A percentile compares a stretch with the other conserved stretches of the same genome.
Evolutionary conservation across 257 asterid species (phyloP).

Genomic region (Solanum ahanhuiri): DNA sequence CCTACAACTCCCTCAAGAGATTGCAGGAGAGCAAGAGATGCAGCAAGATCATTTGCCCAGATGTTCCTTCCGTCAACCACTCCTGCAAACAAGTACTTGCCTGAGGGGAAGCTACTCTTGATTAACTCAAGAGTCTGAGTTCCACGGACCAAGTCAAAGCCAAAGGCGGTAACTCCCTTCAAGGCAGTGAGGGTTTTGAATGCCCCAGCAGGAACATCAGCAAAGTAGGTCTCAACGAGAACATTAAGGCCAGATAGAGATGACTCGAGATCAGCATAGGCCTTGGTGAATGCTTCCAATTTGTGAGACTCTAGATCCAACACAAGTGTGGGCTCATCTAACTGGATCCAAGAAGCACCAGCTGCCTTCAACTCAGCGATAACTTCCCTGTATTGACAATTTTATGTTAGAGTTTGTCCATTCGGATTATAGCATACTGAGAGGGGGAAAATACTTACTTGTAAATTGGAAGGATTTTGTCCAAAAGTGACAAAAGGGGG

Average conservation of each 20-base stretch:
- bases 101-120: slow-evolving; percentile 75
- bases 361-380: slow-evolving; percentile 36
- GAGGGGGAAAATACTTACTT: slow-evolving; percentile 8
- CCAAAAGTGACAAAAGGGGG: slow-evolving; percentile 31
- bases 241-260: slow-evolving; percentile 40
- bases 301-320: slow-evolving; percentile 42
- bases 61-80: slow-evolving; percentile 98
- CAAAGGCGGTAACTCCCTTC: slow-evolving; percentile 37
- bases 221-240: slow-evolving; percentile 39
- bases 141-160: slow-evolving; percentile 71
- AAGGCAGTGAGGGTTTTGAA: slow-evolving; percentile 40
- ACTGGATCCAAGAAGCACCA: slow-evolving; percentile 38
- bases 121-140: slow-evolving; percentile 64
- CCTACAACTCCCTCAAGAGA: slow-evolving; percentile 81
- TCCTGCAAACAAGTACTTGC: slow-evolving; percentile 91
- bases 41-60: slow-evolving; percentile 88
- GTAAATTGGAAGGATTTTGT: slow-evolving; percentile 44
- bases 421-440: not conserved
- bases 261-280: slow-evolving; percentile 32
- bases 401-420: not conserved
- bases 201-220: slow-evolving; percentile 44
- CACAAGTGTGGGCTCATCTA: slow-evolving; percentile 45
- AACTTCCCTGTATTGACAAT: slow-evolving; percentile 26
- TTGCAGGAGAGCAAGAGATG: slow-evolving; percentile 52
- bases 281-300: slow-evolving; percentile 36